Evolutionary conservation across 2,329 filamentous ascomycete species (phyloP), one percentile per base, ranked within the genome.

Genomic region (Orbilia ellipsospora): DNA sequence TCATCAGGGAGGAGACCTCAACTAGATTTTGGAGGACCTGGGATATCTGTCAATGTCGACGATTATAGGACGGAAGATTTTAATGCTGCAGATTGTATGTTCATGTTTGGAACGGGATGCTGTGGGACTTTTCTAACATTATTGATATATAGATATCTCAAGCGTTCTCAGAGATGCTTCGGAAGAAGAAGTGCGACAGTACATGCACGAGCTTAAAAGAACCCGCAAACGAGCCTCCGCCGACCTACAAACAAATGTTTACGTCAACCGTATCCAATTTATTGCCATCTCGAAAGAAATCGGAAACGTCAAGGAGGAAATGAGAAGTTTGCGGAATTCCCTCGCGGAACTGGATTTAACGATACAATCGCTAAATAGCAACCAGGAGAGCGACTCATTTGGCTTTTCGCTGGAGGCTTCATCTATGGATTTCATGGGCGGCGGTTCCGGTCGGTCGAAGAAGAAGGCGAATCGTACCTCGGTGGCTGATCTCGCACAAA

Each of bases 251-350:
- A 92, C 96, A 81, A 98, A 94, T 83, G 91, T 99, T 60, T 94
- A 96, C 83, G 94, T 97, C 82, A 99, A 99, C 83, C 90, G 95
- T 57, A 96, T 93, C 0, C 95, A 98, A 80, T 99, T 99, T 81
- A 98, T 99, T 85, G 96, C 96, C 83, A 98, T 99, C 82, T 97
- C 94, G 82, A 97, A 98, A 83, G 95, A 99, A 84, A 95, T 96
- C 1, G 95, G 99, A 83, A 97, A 97, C 84, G 88, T 99, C 70
- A 98, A 98, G 83, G 89, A 89, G 66, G 95, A 99, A 82, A 98
- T 99, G 95, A 89, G 92, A 62, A 92, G 92, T 5, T 87, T 99
- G 36, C 89, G 92, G 52, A 92, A 92, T 78, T 86, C 98, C 62
- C 97, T 99, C 90, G 90, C 93, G 1, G 95, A 99, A 78, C 87